Evolutionary conservation across 2,329 filamentous ascomycete species (phyloP).

Genomic region (Stemphylium lycopersici): DNA sequence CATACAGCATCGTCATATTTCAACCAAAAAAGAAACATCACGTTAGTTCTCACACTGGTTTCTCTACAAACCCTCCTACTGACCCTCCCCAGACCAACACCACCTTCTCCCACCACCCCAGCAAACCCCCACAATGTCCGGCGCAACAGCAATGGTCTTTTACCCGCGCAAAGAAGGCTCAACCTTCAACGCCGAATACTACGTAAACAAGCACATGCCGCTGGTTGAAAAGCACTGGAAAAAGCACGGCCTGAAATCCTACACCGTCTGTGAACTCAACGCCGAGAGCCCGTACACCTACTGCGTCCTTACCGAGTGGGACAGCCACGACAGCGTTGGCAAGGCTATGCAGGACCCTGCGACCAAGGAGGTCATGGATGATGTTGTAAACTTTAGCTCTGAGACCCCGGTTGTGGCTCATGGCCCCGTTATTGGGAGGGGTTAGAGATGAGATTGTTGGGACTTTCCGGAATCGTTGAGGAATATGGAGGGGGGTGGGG

Average conservation of each 20-base stretch:
- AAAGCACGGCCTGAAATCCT: constrained; percentile 47
- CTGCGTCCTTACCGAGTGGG: constrained; percentile 28
- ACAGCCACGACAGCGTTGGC: constrained; percentile 29
- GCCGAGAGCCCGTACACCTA: constrained; percentile 31
- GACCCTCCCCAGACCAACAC: too few relatives aligned
- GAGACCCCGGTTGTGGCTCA: constrained; percentile 41
- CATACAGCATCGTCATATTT: too few relatives aligned
- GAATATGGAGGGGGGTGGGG: background rate
- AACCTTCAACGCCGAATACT: constrained; percentile 60
- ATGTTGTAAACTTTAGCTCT: constrained; percentile 46
- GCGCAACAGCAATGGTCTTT: constrained; percentile 32
- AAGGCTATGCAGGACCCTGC: constrained; percentile 25
- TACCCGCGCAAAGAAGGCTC: constrained; percentile 52
- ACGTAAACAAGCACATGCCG: constrained; percentile 55
- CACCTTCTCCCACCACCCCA: background rate
- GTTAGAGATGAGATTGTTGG: constrained; percentile 1
- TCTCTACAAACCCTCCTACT: background rate
- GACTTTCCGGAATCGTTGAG: background rate
- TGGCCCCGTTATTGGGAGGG: constrained; percentile 26
- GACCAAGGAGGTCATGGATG: constrained; percentile 46
- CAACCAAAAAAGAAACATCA: too few relatives aligned
- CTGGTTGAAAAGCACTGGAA: constrained; percentile 51
- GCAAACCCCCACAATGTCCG: constrained; percentile 19
- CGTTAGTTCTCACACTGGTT: too few relatives aligned
- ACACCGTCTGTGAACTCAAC: constrained; percentile 27